Evolutionary conservation across 2,329 filamentous ascomycete genomes (phyloP).

Genomic region (Neospermospora avenae): DNA sequence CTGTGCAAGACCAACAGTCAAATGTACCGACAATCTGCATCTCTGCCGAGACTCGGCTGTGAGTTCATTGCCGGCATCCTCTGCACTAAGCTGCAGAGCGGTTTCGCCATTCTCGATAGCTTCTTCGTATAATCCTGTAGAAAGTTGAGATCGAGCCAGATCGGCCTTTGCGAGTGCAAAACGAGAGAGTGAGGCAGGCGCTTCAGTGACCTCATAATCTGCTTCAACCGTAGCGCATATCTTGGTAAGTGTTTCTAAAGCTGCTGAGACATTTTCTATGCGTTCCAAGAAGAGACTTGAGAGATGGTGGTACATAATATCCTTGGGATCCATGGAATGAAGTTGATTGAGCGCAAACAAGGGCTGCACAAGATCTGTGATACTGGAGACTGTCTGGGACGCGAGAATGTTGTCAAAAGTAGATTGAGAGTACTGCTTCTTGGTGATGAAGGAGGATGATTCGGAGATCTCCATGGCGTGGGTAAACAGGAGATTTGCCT

Average conservation of each 20-base stretch:
- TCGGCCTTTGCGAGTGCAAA: slow-evolving; percentile 86
- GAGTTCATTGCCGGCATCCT: slow-evolving; percentile 65
- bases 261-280: slow-evolving; percentile 62
- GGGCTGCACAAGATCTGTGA: slow-evolving; percentile 72
- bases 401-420: slow-evolving; percentile 77
- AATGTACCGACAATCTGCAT: slow-evolving; percentile 75
- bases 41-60: slow-evolving; percentile 62
- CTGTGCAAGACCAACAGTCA: slow-evolving; percentile 80
- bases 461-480: slow-evolving; percentile 93
- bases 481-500: slow-evolving; percentile 82
- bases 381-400: slow-evolving; percentile 47
- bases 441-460: slow-evolving; percentile 67
- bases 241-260: slow-evolving; percentile 60
- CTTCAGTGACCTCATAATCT: slow-evolving; percentile 83
- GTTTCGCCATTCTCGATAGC: slow-evolving; percentile 79
- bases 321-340: slow-evolving; percentile 64
- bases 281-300: slow-evolving; percentile 79
- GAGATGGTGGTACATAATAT: slow-evolving; percentile 73
- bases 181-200: slow-evolving; percentile 64
- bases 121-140: slow-evolving; percentile 58
- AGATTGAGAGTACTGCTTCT: slow-evolving; percentile 75
- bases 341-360: slow-evolving; percentile 87
- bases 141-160: slow-evolving; percentile 78
- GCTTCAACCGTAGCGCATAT: slow-evolving; percentile 71
- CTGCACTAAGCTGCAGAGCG: slow-evolving; percentile 73